Percentiles rank a stretch among this genome's conserved stretches.
Evolutionary conservation across 345 rosid genomes (phyloP).

Genomic region (Rubroshorea leprosula): DNA sequence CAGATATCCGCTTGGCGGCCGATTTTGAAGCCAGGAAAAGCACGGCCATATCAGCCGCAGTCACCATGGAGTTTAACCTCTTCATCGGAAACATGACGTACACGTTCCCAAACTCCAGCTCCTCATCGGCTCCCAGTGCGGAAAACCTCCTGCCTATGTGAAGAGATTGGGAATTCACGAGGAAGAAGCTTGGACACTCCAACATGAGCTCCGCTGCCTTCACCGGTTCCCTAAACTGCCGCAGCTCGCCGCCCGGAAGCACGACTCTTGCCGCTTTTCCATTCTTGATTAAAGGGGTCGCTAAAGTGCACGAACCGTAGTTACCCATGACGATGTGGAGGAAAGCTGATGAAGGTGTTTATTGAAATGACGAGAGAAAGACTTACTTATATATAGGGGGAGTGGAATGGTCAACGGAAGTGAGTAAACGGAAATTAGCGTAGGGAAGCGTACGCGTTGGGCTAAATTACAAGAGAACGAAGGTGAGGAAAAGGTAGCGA

Average conservation of each 20-base stretch:
- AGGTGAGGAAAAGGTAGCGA: too few relatives aligned
- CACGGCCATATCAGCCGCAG: conserved; percentile 48
- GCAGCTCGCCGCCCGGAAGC: conserved; percentile 49
- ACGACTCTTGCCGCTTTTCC: conserved; percentile 40
- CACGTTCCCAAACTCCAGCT: conserved; percentile 47
- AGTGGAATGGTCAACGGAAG: background rate
- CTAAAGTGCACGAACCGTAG: conserved; percentile 40
- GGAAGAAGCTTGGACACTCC: conserved; percentile 53
- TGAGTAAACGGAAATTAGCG: background rate
- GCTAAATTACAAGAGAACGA: background rate
- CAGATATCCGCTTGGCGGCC: conserved; percentile 30
- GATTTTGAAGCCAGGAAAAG: conserved; percentile 46
- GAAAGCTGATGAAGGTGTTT: too few relatives aligned
- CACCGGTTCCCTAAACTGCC: conserved; percentile 35
- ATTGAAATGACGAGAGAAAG: background rate
- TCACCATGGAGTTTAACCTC: conserved; percentile 38
- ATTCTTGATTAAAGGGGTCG: conserved; percentile 28
- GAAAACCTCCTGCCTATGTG: conserved; percentile 51
- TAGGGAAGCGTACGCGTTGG: background rate
- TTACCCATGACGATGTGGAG: conserved; percentile 52
- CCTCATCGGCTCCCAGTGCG: conserved; percentile 54
- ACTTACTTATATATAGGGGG: background rate
- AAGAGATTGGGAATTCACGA: conserved; percentile 38
- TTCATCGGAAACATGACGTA: conserved; percentile 63
- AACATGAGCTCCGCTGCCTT: conserved; percentile 70